Percentiles rank a stretch among this genome's conserved stretches.
Conservation (phyloP, 148 eudicot species). For the Fagopyrum esculentum region DNA sequence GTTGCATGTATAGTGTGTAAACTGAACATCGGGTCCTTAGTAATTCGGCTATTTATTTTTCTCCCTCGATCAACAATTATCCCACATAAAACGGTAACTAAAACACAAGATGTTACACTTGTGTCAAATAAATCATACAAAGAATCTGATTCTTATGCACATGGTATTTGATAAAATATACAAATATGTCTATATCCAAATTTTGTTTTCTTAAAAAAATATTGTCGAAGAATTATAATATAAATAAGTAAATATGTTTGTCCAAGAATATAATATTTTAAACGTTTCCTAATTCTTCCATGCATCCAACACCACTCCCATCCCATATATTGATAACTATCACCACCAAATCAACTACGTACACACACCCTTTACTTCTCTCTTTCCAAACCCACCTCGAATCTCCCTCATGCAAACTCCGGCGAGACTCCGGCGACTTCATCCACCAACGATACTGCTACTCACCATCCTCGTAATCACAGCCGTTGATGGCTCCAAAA, state of each 20-base stretch:
- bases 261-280: neutral
- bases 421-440: neutral
- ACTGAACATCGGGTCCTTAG: no score
- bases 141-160: no score
- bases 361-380: neutral
- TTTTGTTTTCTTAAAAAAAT: no score
- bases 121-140: no score
- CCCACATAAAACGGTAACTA: no score
- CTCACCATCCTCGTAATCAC: neutral
- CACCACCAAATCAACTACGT: neutral
- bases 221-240: no score
- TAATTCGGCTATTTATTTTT: no score
- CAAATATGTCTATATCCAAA: no score
- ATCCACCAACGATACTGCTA: neutral
- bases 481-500: slow-evolving; percentile 9
- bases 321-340: neutral
- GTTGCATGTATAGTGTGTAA: no score
- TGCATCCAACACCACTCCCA: neutral
- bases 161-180: no score
- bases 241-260: neutral
- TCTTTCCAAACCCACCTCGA: neutral
- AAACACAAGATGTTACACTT: no score
- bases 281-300: neutral
- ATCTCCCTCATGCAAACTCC: neutral
- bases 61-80: no score